Evolutionary conservation across 2,329 filamentous ascomycete genomes (phyloP), one percentile per base, ranked within the genome.

Genomic region (Gaeumannomyces tritici): DNA sequence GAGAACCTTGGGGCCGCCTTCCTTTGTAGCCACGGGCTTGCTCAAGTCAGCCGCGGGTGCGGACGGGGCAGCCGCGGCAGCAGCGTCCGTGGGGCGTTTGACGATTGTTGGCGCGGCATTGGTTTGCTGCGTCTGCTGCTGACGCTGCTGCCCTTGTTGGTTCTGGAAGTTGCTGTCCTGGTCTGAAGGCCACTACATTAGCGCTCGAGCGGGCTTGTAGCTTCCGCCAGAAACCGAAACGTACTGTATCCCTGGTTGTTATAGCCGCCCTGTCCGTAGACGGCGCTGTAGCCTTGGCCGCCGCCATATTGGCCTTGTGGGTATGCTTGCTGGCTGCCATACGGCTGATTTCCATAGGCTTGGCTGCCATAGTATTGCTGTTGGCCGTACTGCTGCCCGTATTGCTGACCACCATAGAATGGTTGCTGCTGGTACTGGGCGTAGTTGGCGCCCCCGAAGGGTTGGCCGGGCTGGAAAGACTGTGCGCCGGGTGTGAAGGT

Each of bases 1-100:
- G 67, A 88, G 74, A 24, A 89, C 86, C 73, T 89, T 90, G 59
- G 84, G 74, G 55, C 81, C 81, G 35, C 81, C 82, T 64, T 81
- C 80, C 73, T 82, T 85, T 69, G 75, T 79, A 64, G 75, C 74
- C 68, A 81, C 72, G 61, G 83, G 79, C 76, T 86, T 78, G 68
- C 80, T 73, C 64, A 77, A 65, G 69, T 74, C 69, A 35, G 79
- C 69, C 61, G 80, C 70, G 51, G 80, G 71, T 60, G 79, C 70
- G 27, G 68, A 54, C 21, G 78, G 68, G 33, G 80, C 69, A 15
- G 82, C 69, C 57, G 77, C 72, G 57, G 78, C 72, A 62, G 81
- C 73, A 47, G 79, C 73, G 65, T 81, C 77, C 64, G 82, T 73
- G 57, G 83, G 76, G 73, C 84, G 80, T 78, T 88, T 90, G 61